Percentiles rank a stretch among this genome's conserved stretches.
Conservation (phyloP, 257 asterid genomes). For the Primulina huaijiensis region DNA sequence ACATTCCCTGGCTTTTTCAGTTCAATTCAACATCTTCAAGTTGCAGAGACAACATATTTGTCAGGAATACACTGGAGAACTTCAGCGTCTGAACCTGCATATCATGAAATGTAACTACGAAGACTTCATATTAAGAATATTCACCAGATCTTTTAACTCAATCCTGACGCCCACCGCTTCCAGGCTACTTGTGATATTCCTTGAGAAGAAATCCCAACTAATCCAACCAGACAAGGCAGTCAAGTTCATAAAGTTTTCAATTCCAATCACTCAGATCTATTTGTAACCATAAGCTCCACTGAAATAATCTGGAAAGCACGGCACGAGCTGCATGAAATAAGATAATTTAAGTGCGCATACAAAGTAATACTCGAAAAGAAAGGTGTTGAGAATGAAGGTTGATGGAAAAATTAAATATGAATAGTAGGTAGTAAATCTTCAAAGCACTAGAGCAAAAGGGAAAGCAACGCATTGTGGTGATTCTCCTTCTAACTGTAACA, state of each 20-base stretch:
- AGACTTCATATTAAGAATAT: conserved; percentile 31
- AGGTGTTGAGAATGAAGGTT: not conserved
- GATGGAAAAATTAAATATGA: not conserved
- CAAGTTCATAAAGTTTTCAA: conserved; percentile 41
- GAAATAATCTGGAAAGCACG: conserved; percentile 60
- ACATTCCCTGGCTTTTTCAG: conserved; percentile 10
- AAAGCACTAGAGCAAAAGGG: too few relatives aligned
- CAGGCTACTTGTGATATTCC: conserved; percentile 34
- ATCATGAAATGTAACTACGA: conserved; percentile 33
- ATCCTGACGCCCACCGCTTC: conserved; percentile 33
- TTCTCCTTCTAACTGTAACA: too few relatives aligned
- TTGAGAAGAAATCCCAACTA: conserved; percentile 34
- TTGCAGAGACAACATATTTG: conserved; percentile 20
- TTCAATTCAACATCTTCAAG: conserved; percentile 22
- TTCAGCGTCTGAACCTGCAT: conserved; percentile 36
- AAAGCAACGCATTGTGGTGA: too few relatives aligned
- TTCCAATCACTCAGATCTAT: conserved; percentile 44
- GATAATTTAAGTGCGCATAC: not conserved
- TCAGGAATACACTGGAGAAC: conserved; percentile 19
- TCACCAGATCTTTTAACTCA: conserved; percentile 38
- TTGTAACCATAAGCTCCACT: conserved; percentile 53
- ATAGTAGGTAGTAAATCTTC: too few relatives aligned
- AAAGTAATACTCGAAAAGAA: not conserved
- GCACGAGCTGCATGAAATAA: conserved; percentile 56
- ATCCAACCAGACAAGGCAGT: conserved; percentile 49